phyloP scores from a whole-genome alignment of 805 yeast species.

The Nakazawaea ambrosiae region DNA sequence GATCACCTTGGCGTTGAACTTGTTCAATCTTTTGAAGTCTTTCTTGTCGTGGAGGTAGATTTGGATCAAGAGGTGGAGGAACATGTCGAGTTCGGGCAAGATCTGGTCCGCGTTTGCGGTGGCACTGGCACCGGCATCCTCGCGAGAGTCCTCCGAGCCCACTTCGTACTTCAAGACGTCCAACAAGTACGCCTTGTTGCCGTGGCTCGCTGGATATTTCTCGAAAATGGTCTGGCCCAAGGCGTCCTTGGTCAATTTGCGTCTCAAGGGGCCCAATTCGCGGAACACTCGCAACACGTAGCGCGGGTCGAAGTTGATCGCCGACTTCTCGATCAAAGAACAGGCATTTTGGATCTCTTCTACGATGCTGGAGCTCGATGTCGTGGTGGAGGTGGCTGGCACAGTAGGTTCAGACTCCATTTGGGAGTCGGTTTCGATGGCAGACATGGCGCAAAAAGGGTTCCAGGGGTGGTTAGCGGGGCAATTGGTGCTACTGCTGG shows the following conservation, averaged over 20 bases:
- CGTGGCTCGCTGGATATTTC: constrained; percentile 46
- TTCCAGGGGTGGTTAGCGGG: too few species aligned
- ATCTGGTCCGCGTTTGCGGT: constrained; percentile 24
- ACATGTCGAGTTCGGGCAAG: constrained; percentile 75
- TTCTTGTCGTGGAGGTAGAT: constrained; percentile 64
- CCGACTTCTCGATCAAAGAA: constrained; percentile 51
- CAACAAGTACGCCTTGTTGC: constrained; percentile 35
- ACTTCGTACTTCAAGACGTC: constrained; percentile 18
- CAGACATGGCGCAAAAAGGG: too few species aligned
- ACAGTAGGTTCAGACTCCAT: not conserved
- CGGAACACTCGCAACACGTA: constrained; percentile 81
- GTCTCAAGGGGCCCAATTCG: constrained; percentile 71
- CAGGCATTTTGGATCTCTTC: constrained; percentile 23
- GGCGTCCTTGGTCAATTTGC: constrained; percentile 46
- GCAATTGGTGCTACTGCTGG: too few species aligned
- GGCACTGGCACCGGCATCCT: constrained; percentile 22
- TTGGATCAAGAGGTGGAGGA: constrained; percentile 72
- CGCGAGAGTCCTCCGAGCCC: constrained; percentile 26
- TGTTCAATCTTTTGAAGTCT: constrained; percentile 39
- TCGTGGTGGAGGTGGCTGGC: too few species aligned
- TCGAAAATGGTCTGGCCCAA: constrained; percentile 47
- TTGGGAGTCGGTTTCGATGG: too few species aligned
- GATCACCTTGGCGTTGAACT: constrained; percentile 47
- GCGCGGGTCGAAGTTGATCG: constrained; percentile 73
- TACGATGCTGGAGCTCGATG: not conserved